Percentiles rank a stretch among this genome's conserved stretches.
Evolutionary conservation across 2,329 filamentous ascomycete species (phyloP).

Genomic region (Keithomyces neogunnii): DNA sequence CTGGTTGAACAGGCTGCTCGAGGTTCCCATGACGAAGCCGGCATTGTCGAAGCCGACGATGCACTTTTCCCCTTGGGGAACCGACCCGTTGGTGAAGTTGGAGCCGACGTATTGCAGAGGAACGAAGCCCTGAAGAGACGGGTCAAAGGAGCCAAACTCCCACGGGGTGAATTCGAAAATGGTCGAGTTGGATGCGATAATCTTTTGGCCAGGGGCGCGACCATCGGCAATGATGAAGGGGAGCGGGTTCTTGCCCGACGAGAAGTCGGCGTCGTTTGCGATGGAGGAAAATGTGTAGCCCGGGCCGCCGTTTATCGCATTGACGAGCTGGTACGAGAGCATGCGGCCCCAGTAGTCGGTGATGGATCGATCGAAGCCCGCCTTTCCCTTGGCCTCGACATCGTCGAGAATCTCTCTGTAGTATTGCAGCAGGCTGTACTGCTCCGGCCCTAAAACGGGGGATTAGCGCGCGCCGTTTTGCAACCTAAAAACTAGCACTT

Average conservation of each 20-base stretch:
- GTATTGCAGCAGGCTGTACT: conserved; percentile 29
- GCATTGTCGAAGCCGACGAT: conserved; percentile 66
- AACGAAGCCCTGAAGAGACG: conserved; percentile 49
- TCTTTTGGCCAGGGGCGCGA: conserved; percentile 32
- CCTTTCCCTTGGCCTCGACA: conserved; percentile 28
- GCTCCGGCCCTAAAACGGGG: conserved; percentile 20
- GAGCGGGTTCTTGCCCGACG: conserved; percentile 33
- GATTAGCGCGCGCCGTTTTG: not conserved
- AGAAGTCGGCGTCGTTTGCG: conserved; percentile 34
- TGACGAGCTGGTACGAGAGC: conserved; percentile 78
- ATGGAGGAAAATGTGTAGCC: conserved; percentile 73
- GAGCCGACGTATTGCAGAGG: conserved; percentile 53
- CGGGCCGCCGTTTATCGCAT: conserved; percentile 64
- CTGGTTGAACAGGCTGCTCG: conserved; percentile 71
- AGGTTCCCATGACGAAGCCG: conserved; percentile 76
- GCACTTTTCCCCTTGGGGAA: conserved; percentile 36
- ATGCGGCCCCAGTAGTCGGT: conserved; percentile 89
- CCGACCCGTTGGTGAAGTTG: conserved; percentile 41
- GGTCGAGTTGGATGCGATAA: conserved; percentile 46
- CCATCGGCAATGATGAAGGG: conserved; percentile 42
- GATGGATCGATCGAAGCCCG: conserved; percentile 50
- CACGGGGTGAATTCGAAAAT: conserved; percentile 59
- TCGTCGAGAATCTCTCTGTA: conserved; percentile 27
- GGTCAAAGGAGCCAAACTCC: conserved; percentile 58
- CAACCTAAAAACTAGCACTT: too few species aligned